Evolutionary conservation across 2,329 filamentous ascomycete genomes (phyloP), one percentile per base, ranked within the genome.

Genomic region (Trichoderma cornu-damae): DNA sequence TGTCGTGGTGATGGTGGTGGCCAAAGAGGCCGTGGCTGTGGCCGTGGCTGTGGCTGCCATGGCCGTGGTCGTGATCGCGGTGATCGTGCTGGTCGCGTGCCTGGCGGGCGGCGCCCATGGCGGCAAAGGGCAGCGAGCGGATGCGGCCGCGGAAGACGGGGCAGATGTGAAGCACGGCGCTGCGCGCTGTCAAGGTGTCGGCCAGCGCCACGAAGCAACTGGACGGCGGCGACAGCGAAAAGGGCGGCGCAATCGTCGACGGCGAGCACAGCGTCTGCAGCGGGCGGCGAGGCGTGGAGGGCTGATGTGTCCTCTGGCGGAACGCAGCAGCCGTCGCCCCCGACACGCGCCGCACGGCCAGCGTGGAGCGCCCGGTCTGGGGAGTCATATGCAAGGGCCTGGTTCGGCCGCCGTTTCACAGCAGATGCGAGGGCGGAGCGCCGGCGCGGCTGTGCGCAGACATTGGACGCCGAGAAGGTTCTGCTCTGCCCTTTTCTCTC

Each of bases 1-100:
- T 91, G 73, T 99, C 94, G 64, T 89, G 87, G 73, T 96, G 89
- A 69, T 91, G 89, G 69, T 91, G 64, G n/a, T 67, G 64, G 52
- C 60, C 60, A 64, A 76, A 74, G 61, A 84, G 82, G 57, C 76
- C 73, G 63, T 84, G 81, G 26, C 74, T 73, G 64, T 72, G 62
- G 64, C 64, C 63, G 61, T 67, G 63, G 55, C 59, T 55, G 32
- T 64, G 60, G 51, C 63, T 61, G 49, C 94, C 90, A 73, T 99
- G 93, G 64, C 89, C 87, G 73, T 96, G 90, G 71, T 94, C 88
- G 62, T 84, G 81, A 32, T 73, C 72, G 63, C 85, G 80, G 61
- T 70, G 59, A 24, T 65, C 63, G 50, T 58, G 58, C 65, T 72
- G 61, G 52, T 70, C 66, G 52, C 68, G 65, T 56, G 69, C 70